Conservation (phyloP, 495 filamentous ascomycete genomes). For the Penicillium psychrofluorescens region DNA sequence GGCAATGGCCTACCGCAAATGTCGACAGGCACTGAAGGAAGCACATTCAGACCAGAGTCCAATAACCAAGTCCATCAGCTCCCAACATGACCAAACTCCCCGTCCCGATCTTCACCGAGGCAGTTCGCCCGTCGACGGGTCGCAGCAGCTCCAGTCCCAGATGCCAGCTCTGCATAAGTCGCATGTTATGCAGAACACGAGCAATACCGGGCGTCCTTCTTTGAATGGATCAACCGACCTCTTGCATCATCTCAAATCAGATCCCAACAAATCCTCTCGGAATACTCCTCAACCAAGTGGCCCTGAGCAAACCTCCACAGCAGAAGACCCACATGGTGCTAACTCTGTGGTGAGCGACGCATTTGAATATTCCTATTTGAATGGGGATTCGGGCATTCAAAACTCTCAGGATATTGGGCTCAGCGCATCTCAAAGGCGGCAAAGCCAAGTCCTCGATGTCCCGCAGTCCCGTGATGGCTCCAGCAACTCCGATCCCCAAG, state of each 20-base stretch:
- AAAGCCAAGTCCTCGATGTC: too few species aligned
- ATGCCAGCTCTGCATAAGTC: neutral
- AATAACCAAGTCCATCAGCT: neutral
- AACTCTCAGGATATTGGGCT: too few species aligned
- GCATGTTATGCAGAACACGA: neutral
- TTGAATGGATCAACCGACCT: neutral
- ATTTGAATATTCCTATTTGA: too few species aligned
- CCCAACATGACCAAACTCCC: neutral
- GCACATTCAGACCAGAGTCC: neutral
- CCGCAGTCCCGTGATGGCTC: too few species aligned
- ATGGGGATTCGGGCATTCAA: too few species aligned
- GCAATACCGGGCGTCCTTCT: neutral
- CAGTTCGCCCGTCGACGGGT: neutral
- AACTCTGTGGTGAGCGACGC: too few species aligned
- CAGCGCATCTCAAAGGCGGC: too few species aligned
- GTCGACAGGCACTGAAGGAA: neutral
- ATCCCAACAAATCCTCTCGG: neutral
- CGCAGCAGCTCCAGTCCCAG: conserved; percentile 14
- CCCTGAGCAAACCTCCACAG: too few species aligned
- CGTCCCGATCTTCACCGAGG: neutral
- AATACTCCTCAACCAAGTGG: too few species aligned
- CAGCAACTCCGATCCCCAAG: too few species aligned
- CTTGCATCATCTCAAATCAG: neutral
- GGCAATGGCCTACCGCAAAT: conserved; percentile 1
- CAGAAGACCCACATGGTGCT: too few species aligned